Base-by-base conservation (phyloP, 164 flowering plant species). In the Chimonanthus salicifolius region DNA sequence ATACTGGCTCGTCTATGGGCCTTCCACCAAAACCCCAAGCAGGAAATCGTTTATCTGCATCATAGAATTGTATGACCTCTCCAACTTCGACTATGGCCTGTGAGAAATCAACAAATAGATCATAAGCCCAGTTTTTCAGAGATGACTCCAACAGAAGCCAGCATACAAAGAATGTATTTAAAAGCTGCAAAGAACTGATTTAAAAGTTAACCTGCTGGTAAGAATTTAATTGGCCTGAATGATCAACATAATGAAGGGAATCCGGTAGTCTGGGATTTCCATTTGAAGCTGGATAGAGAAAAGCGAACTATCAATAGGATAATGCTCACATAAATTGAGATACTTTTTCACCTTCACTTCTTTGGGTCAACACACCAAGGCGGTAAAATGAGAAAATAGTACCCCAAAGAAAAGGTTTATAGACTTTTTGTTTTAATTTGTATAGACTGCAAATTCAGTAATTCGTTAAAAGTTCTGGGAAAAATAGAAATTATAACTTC, bases 21-120 rank as follows among this genome's bases (percentile, higher is more conserved):
- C 83, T 84, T 80, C 90, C 99, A 18, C 99, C 99, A 80, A 95
- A 95, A 58, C 99, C 99, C 98, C 98, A 95, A 21, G 97, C 91
- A 76, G 92, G 88, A 71, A 90, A 95, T 2, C 75, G 84, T 77
- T 75, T 85, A 58, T 95, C 98, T 68, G 90, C 80, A 84, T 95
- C 97, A 75, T 95, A 95, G 72, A 95, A 92, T 71, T 95, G 97
- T 69, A 95, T 80, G 58, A 88, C 89, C 71, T 84, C 89, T 51
- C 91, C 88, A 77, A 93, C 94, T 68, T 90, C 94, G 68, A 75
- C 73, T 75, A 95, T 90, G 72, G 98, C 97, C 99, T 95, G 86
- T 58, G n/a, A 66, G 33, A 54, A 44, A 69, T 6, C 60, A 51
- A 7, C 9, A 69, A 33, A 33, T 13, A 43, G 49, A 11, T 44